Percentiles rank a stretch among this genome's conserved stretches.
Evolutionary conservation across 2,329 filamentous ascomycete species (phyloP).

Genomic region (Seiridium unicorne): DNA sequence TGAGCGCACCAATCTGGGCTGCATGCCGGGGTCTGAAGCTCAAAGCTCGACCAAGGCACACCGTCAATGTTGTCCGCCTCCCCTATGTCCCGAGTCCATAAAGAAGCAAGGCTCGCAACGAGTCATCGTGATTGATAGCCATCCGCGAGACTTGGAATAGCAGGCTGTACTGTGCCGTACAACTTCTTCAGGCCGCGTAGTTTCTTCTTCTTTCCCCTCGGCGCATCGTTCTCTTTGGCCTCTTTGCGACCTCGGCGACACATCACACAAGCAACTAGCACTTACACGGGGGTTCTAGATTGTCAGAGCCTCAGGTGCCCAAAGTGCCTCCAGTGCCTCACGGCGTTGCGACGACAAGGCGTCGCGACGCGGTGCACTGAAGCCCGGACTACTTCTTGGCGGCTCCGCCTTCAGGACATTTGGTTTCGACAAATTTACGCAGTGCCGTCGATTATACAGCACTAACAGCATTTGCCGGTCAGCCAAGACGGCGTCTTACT

Average conservation of each 20-base stretch:
- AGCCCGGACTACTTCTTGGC: background rate
- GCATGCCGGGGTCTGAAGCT: background rate
- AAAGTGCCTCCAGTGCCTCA: too few relatives aligned
- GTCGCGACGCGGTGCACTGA: background rate
- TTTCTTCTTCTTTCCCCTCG: background rate
- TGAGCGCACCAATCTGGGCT: background rate
- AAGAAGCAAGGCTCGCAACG: background rate
- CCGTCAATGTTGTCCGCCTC: too few relatives aligned
- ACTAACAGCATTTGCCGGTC: slow-evolving; percentile 5
- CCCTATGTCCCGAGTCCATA: background rate
- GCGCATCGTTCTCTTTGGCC: background rate
- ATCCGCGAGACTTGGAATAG: background rate
- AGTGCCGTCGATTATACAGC: background rate
- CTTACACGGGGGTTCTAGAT: background rate
- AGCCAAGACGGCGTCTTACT: slow-evolving; percentile 9
- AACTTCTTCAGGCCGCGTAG: background rate
- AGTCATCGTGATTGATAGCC: background rate
- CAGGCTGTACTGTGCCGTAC: too few relatives aligned
- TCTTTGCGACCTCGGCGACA: background rate
- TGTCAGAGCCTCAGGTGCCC: background rate
- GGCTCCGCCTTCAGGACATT: too few relatives aligned
- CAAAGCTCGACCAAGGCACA: background rate
- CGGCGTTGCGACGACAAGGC: too few relatives aligned
- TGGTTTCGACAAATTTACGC: too few relatives aligned
- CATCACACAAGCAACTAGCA: background rate